Evolutionary conservation across 1,284 basidiomycete species (phyloP).

Genomic region (Naganishia sp.): DNA sequence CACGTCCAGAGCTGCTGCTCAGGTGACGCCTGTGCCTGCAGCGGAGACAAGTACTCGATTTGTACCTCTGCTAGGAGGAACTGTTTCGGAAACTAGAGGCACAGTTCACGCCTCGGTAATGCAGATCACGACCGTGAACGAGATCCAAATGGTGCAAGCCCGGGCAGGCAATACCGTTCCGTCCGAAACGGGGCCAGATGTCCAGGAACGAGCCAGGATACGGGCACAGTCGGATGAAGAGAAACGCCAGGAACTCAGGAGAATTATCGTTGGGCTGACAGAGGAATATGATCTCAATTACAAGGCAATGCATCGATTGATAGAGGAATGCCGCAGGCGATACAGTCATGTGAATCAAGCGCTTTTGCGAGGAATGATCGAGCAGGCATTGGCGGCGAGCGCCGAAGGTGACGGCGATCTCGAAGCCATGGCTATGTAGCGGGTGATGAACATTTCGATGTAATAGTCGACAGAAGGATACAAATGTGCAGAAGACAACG

Average conservation of each 20-base stretch:
- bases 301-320: slow-evolving; percentile 22
- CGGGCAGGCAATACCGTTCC: neutral
- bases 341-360: slow-evolving; percentile 16
- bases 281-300: slow-evolving; percentile 23
- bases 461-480: no score
- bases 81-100: neutral
- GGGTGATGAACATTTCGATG: neutral
- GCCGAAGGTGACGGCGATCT: neutral
- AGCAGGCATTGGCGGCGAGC: slow-evolving; percentile 16
- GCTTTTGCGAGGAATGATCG: slow-evolving; percentile 20
- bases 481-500: no score
- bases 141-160: no score
- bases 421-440: neutral
- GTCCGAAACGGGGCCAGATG: neutral
- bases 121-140: neutral
- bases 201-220: neutral
- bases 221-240: slow-evolving; percentile 15
- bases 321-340: slow-evolving; percentile 19
- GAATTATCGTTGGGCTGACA: slow-evolving; percentile 12
- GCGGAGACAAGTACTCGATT: neutral
- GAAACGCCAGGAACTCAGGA: slow-evolving; percentile 17
- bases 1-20: slow-evolving; percentile 2
- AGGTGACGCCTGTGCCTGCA: neutral
- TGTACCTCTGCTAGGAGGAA: neutral
- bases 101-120: neutral